Conservation (phyloP, 352 stramenopile species). For the Globisporangium perplexum region DNA sequence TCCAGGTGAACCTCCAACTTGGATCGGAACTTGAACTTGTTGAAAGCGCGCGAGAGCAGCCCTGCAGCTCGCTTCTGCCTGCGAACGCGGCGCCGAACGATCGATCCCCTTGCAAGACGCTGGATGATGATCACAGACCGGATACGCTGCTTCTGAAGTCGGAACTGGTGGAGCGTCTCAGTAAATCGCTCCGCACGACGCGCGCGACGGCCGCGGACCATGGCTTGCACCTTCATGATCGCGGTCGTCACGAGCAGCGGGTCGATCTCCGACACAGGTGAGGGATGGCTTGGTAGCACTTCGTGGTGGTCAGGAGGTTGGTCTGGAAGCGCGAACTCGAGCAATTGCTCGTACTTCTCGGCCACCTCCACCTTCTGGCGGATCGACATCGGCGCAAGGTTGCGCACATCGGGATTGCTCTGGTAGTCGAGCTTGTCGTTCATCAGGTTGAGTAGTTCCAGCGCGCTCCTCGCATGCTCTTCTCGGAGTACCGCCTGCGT, state of each 20-base stretch:
- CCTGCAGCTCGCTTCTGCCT: constrained; percentile 6
- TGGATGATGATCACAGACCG: constrained; percentile 24
- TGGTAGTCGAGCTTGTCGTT: constrained; percentile 34
- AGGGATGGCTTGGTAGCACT: not conserved
- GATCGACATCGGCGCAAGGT: not conserved
- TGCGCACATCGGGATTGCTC: not conserved
- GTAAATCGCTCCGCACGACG: constrained; percentile 22
- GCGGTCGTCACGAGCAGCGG: constrained; percentile 18
- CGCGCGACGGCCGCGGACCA: constrained; percentile 24
- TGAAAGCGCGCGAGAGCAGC: constrained; percentile 13
- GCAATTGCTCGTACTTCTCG: not conserved
- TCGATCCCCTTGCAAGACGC: constrained; percentile 10
- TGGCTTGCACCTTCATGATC: constrained; percentile 27
- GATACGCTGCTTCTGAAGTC: constrained; percentile 20
- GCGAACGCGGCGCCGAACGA: constrained; percentile 6
- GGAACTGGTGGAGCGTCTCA: constrained; percentile 25
- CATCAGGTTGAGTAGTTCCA: constrained; percentile 56
- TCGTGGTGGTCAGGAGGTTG: not conserved
- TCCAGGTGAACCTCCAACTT: constrained; percentile 15
- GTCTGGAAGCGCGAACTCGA: constrained; percentile 1
- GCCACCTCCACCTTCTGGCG: not conserved
- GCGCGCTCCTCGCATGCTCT: constrained; percentile 33
- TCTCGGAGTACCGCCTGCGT: constrained; percentile 38
- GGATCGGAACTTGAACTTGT: constrained; percentile 13
- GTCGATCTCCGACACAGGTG: constrained; percentile 7